Evolutionary conservation across 176 grass and related monocot genomes (phyloP), one percentile per base, ranked within the genome.

Genomic region (Chloris gayana): DNA sequence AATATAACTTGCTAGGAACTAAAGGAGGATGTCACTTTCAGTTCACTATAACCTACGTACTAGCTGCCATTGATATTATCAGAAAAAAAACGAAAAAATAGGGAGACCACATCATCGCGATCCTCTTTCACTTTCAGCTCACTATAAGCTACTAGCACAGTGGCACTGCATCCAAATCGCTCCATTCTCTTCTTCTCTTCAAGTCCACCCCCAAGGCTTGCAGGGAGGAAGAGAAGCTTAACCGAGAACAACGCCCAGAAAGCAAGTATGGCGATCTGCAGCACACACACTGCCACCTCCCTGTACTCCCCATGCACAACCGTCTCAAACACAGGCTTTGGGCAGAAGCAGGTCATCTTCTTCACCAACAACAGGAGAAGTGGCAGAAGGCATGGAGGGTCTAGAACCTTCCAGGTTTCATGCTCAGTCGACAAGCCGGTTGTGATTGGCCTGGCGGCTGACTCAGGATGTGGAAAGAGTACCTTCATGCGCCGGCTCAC

Each of bases 401-500:
- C 59, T 66, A 75, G 90, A 69, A 76, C 79, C 60, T 93, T 91
- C 39, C 82, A 88, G 38, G 91, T 89, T 26, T 89, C 91, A 9
- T 97, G 94, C 83, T 90, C 88, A 24, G 77, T 53, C 3, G 88
- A 93, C 14, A 89, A 91, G 81, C 88, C 91, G 24, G 30, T 97
- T 62, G 91, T 97, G 82, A 94, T 97, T n/a, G 94, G 94, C 25
- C 75, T 97, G 60, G 94, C 94, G 21, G 94, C 94, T 17, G 94
- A 97, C 79, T 97, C 94, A 0, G 94, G 91, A 68, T 97, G 94
- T 24, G 94, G 94, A 42, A 94, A 97, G 82, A 94, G 89, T 59
- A 97, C 94, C 71, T 97, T 97, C 89, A 94, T 97, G 94, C 92
- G 94, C 39, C 84, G 94, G 82, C 84, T 94, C 70, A 97, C 94